Evolutionary conservation across 2,329 filamentous ascomycete genomes (phyloP), one percentile per base, ranked within the genome.

Genomic region (Neoarthrinium moseri): DNA sequence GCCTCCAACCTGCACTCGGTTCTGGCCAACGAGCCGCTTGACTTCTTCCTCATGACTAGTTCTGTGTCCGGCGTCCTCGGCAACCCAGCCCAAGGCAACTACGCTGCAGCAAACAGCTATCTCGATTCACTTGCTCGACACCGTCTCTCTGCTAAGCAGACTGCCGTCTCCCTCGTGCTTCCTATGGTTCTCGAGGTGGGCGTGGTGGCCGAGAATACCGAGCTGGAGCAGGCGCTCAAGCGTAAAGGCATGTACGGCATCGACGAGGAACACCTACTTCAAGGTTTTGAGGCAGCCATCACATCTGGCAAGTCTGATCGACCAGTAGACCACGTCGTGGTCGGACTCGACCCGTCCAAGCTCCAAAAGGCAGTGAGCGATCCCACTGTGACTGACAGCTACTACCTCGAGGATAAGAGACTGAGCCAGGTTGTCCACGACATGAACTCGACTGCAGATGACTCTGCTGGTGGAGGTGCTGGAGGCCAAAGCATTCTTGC

Each of bases 191-290:
- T 55, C 18, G 57, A 49, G n/a, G 51, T 56, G 6, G 57, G 56
- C 2, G 50, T 54, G 2, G 51, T 60, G 6, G 44, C 56, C 7
- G 51, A 57, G 18, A 49, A 55, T 33, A 46, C 42, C 21, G 45
- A 47, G 4, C 37, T 62, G 12, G 58, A 62, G 35, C 46, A 49
- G 4, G 42, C 54, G 6, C 46, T 64, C 10, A 50, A 41, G 22
- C 48, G 53, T 17, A 60, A 54, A 41, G 60, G 62, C 12, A 52
- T 62, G 45, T 63, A 63, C 44, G 59, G 58, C 21, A 59, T 63
- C 18, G 54, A 61, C 32, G 61, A 63, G 34, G 50, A 59, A 22
- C 39, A 61, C 5, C 50, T 63, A 23, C 52, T 62, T 2, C 35
- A 51, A 8, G 50, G 48, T 7, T 58, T 63, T 29, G 60, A 55